A percentile compares a stretch with the other conserved stretches of the same genome.
Evolutionary conservation across 257 asterid genomes (phyloP).

Genomic region (Scutellaria barbata): DNA sequence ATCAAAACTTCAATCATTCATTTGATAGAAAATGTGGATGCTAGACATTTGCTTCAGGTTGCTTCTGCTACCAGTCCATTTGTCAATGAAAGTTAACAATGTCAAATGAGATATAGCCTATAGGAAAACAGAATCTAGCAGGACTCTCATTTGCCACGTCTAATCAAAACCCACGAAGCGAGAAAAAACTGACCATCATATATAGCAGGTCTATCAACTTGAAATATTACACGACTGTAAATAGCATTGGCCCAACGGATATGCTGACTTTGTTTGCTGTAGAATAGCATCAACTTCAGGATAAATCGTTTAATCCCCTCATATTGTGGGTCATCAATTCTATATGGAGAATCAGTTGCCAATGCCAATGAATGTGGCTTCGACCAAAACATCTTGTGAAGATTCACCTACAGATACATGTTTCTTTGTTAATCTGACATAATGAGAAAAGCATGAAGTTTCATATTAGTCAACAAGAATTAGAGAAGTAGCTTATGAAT

Average conservation of each 20-base stretch:
- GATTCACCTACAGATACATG: conserved; percentile 57
- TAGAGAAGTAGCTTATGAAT: neutral
- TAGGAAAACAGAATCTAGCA: conserved; percentile 11
- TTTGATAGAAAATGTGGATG: neutral
- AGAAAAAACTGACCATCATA: conserved; percentile 69
- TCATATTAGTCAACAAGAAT: conserved; percentile 2
- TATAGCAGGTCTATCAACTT: conserved; percentile 83
- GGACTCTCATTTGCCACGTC: conserved; percentile 16
- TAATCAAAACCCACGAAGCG: neutral
- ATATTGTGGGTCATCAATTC: conserved; percentile 73
- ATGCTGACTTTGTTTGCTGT: conserved; percentile 89
- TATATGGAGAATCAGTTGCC: conserved; percentile 67
- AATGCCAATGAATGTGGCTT: conserved; percentile 87
- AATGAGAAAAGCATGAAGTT: conserved; percentile 14
- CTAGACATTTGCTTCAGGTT: neutral
- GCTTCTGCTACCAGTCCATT: neutral
- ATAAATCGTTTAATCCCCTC: conserved; percentile 62
- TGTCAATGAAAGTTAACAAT: neutral
- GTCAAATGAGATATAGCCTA: neutral
- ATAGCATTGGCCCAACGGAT: conserved; percentile 84
- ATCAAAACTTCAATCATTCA: neutral
- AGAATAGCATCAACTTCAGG: conserved; percentile 73
- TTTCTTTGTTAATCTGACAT: conserved; percentile 10
- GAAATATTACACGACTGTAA: conserved; percentile 68
- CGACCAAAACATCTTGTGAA: conserved; percentile 89